These are phyloP conservation scores for Sordaria brevicollis DNA, from an alignment of 495 filamentous ascomycete species.

Conservation along the genomic window DNA sequence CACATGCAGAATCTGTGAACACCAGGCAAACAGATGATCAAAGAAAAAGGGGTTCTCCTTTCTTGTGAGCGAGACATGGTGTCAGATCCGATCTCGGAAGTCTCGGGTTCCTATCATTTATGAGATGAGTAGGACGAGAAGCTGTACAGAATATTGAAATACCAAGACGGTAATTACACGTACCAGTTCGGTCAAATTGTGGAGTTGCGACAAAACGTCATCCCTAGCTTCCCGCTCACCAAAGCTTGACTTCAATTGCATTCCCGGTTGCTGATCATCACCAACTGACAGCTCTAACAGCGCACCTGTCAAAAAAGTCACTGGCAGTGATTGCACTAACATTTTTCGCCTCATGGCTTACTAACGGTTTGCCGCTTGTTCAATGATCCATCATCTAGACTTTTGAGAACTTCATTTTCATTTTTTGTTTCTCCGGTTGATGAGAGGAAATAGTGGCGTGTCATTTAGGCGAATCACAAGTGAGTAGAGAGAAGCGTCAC, in stretches of 20 bases:
- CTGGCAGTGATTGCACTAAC: background rate
- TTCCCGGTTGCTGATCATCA: background rate
- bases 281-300: background rate
- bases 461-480: background rate
- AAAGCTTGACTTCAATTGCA: background rate
- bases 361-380: background rate
- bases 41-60: background rate
- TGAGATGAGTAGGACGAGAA: background rate
- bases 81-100: background rate
- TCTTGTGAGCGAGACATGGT: background rate
- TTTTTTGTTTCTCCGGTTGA: background rate
- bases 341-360: background rate
- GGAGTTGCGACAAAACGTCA: background rate
- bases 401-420: background rate
- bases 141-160: background rate
- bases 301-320: background rate
- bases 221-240: background rate
- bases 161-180: background rate
- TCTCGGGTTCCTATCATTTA: background rate
- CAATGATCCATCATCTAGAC: background rate
- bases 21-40: background rate
- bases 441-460: background rate
- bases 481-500: background rate
- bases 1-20: background rate
- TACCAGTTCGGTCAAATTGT: background rate